Evolutionary conservation across 2,329 filamentous ascomycete species (phyloP), one percentile per base, ranked within the genome.

Genomic region (Fusarium marasasianum): DNA sequence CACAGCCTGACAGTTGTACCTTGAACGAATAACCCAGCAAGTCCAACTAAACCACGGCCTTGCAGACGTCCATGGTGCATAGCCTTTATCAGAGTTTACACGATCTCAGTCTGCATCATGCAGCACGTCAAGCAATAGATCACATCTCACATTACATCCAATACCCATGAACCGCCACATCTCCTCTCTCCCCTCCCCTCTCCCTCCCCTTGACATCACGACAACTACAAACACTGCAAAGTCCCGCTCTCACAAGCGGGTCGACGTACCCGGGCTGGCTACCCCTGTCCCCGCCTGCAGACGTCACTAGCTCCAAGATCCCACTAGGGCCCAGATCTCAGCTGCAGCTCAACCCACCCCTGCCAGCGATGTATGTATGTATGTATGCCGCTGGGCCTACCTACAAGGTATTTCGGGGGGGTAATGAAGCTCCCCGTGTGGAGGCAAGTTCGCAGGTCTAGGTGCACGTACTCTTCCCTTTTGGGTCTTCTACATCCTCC

Each of bases 401-500:
- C 38, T 63, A 26, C n/a, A 54, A 41, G 18, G 24, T 33, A 40
- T 11, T 18, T 24, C 12, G 8, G 17, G n/a, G n/a, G 31, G 31
- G 15, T 6, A 37, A 33, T 53, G 48, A 53, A 53, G 48, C n/a
- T 15, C 17, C 59, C 70, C 41, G 45, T 55, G 64, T 62, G 51
- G 29, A 55, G 59, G 61, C 33, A 50, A 33, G 59, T 73, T 69
- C 50, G 58, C 55, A 69, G 61, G 53, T 48, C 40, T 41, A n/a
- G 24, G 48, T 53, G 48, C 48, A 53, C n/a, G 48, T 51, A 37
- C 17, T 26, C 48, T 24, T 53, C 31, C 48, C 11, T 37, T 37
- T 53, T 37, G 17, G n/a, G 48, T 37, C 48, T 24, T 53, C 31
- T 37, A 53, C 48, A 37, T 24, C 48, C 48, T 53, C 31, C 33